Base-by-base conservation (phyloP, 169 alveolate species). In the Blepharisma undulans region DNA sequence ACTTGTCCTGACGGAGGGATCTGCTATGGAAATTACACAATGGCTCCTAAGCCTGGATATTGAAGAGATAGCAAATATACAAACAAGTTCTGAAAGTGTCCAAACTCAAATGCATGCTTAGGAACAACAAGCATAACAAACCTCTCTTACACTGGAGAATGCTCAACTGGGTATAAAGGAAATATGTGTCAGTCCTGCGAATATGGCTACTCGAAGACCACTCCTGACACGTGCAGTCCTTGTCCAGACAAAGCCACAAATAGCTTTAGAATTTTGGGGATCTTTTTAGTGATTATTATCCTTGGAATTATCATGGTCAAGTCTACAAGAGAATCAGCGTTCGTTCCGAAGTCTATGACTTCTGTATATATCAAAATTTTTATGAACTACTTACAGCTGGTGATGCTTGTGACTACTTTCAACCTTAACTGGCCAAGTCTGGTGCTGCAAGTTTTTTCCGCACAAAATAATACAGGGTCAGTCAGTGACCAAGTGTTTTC, bases 391-490 rank as follows among this genome's bases (percentile, higher is more conserved):
- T n/a, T 91, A 6, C 87, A 92, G 72, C 79, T 92, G 36, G 76
- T 92, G 76, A 61, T 86, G 14, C 77, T 92, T n/a, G 32, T 59
- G 27, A 66, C 91, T 0, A 48, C 71, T 14, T 92, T 92, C 61
- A 84, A 92, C 78, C 79, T 92, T 25, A 22, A 90, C 27, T 92
- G 95, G 94, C 95, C 95, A n/a, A 32, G 27, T 61, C 19, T n/a
- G 19, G 93, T 92, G 3, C 72, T 76, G 2, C 81, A 61, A 27
- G 76, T 90, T 19, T 90, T 92, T 30, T 48, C 34, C 12, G 5
- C 77, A 8, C 87, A 92, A 36, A 21, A 89, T 4, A 86, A 60
- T 2, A 59, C 92, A 14, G 93, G 91, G 5, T 14, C 91, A 25
- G 71, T 92, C 8, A 61, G 92, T 32, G 92, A 88, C 22, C 88